These are phyloP conservation scores for Metschnikowia continentalis DNA, from an alignment of 805 yeast species.

Conservation along the genomic window DNA sequence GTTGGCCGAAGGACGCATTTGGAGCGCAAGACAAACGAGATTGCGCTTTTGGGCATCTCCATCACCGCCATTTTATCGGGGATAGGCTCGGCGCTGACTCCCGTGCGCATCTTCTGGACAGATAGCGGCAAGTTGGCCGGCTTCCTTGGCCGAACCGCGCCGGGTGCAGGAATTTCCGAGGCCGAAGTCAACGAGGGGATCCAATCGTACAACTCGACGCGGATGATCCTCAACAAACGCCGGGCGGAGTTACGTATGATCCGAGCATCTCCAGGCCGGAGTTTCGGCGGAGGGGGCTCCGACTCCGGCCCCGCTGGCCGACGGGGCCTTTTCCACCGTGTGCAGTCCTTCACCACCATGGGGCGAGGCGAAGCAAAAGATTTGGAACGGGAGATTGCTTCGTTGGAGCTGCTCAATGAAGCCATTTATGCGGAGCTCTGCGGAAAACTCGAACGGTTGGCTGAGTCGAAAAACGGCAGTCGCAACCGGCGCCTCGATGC, in stretches of 20 bases:
- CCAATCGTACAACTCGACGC: constrained; percentile 41
- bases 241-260: constrained; percentile 26
- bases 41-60: constrained; percentile 48
- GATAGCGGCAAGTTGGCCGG: constrained; percentile 1
- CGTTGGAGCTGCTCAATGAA: constrained; percentile 29
- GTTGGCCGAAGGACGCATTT: constrained; percentile 23
- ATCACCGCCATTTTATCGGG: constrained; percentile 49
- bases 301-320: neutral
- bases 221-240: constrained; percentile 31
- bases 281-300: constrained; percentile 16
- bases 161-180: neutral
- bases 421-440: constrained; percentile 30
- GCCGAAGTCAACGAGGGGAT: constrained; percentile 26
- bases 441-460: constrained; percentile 12
- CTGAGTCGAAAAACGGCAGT: neutral
- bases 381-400: constrained; percentile 36
- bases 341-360: constrained; percentile 33
- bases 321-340: constrained; percentile 28
- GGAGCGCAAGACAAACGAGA: constrained; percentile 42
- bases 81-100: constrained; percentile 47
- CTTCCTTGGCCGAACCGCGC: neutral
- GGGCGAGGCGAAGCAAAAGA: constrained; percentile 27
- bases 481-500: neutral
- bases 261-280: constrained; percentile 22
- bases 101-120: constrained; percentile 21